Base-by-base conservation (phyloP, 2,329 filamentous ascomycete genomes). In the Monascus ruber region DNA sequence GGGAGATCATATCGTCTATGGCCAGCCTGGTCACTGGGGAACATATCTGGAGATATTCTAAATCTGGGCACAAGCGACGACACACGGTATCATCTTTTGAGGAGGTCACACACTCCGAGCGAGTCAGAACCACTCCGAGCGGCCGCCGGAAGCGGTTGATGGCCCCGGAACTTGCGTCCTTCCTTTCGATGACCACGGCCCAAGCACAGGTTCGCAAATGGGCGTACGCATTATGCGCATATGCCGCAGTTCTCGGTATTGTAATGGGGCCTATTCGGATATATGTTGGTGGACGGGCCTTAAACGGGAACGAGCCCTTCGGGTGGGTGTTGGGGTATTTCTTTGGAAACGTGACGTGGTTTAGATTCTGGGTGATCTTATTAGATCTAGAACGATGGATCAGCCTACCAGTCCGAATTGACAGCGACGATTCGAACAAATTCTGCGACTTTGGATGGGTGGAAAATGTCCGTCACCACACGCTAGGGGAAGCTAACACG, bases 301-400 rank as follows among this genome's bases (percentile, higher is more conserved):
- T 98, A 1, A 55, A 72, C 28, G 78, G 77, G 10, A 67, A 78
- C 37, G 91, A 98, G 51, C 87, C 91, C 0, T 76, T 98, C 34
- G 85, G 89, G 2, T 98, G 91, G 91, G 88, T 86, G 0, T 62
- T 95, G 7, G 82, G 85, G 2, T 98, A 98, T 59, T 66, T 95
- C 2, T 76, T 96, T 44, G 88, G 89, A 8, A 83, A 94, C 50
- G 56, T 88, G 7, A 72, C 76, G 0, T 72, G 70, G 53, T 77
- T 95, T 48, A 74, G 87, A 24, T 79, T 82, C 56, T 72, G 82
- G 57, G 74, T 89, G 6, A 70, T 85, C 10, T 74, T 72, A 43
- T 72, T 76, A 43, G 77, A 82, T 44, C 68, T 91, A 5, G 78
- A 83, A 47, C 62, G 68, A 47, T 95, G 86, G 86, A 79, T 91